Evolutionary conservation across 202 grass and related monocot species (phyloP).

Genomic region (Miscanthus sacchariflorus): DNA sequence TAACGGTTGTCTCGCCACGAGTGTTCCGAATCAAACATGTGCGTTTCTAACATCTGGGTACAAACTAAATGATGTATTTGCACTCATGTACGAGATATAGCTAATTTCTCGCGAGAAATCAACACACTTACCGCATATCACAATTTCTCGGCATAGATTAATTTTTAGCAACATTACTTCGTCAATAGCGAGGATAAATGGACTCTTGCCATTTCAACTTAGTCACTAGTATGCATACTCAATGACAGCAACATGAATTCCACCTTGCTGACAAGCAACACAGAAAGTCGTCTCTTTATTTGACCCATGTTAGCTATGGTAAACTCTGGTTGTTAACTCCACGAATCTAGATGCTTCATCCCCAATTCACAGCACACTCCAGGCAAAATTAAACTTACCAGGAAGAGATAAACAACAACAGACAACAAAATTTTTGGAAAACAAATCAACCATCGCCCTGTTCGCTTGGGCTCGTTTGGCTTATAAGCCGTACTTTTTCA

Average conservation of each 20-base stretch:
- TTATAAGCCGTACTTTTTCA: too few relatives aligned
- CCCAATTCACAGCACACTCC: neutral
- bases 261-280: conserved; percentile 1
- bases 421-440: conserved; percentile 14
- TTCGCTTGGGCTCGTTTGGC: too few relatives aligned
- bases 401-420: conserved; percentile 22
- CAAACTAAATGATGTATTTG: conserved; percentile 7
- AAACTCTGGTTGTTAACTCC: conserved; percentile 10
- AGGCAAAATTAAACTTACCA: neutral
- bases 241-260: conserved; percentile 37
- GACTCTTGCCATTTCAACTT: conserved; percentile 13
- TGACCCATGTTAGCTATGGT: conserved; percentile 41
- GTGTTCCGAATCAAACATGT: conserved; percentile 9
- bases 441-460: neutral
- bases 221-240: neutral
- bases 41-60: neutral
- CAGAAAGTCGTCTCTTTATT: neutral
- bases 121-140: neutral
- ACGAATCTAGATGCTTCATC: neutral
- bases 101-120: conserved; percentile 44
- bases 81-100: neutral
- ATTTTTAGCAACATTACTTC: neutral
- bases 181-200: neutral
- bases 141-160: conserved; percentile 1
- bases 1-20: neutral